Conservation (phyloP, 2,329 filamentous ascomycete genomes). For the Diaporthe vaccinii region DNA sequence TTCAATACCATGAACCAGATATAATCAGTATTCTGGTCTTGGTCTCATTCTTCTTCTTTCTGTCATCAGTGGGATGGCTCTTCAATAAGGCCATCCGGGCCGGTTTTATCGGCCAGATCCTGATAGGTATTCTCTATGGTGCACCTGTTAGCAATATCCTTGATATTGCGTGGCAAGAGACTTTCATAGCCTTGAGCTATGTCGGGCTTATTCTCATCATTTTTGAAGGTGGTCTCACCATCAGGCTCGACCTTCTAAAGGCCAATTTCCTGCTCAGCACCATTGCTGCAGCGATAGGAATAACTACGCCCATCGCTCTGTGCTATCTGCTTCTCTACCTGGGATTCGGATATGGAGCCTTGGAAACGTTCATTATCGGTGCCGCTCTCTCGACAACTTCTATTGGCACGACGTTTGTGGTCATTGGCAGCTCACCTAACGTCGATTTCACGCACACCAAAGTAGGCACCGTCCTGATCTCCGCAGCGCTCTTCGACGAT, state of each 20-base stretch:
- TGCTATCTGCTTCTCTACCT: slow-evolving; percentile 58
- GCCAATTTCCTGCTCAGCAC: slow-evolving; percentile 58
- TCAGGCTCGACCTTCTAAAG: slow-evolving; percentile 60
- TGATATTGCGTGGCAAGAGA: slow-evolving; percentile 57
- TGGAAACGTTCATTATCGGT: slow-evolving; percentile 37
- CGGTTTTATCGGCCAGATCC: slow-evolving; percentile 61
- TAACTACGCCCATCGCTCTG: slow-evolving; percentile 60
- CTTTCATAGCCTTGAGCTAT: slow-evolving; percentile 61
- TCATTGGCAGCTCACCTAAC: slow-evolving; percentile 49
- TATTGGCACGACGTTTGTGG: slow-evolving; percentile 46
- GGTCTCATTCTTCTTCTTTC: slow-evolving; percentile 60
- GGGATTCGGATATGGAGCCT: slow-evolving; percentile 55
- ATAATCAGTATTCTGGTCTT: slow-evolving; percentile 56
- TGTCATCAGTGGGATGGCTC: slow-evolving; percentile 57
- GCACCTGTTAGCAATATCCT: slow-evolving; percentile 59
- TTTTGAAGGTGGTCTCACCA: slow-evolving; percentile 63
- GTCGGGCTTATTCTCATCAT: slow-evolving; percentile 64
- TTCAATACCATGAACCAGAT: slow-evolving; percentile 55
- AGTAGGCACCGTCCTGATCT: slow-evolving; percentile 59
- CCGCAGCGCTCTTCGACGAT: slow-evolving; percentile 62
- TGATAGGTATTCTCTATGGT: slow-evolving; percentile 62
- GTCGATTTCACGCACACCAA: slow-evolving; percentile 58
- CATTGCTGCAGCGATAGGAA: slow-evolving; percentile 57
- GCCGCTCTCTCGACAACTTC: slow-evolving; percentile 37
- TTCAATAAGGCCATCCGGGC: slow-evolving; percentile 57